A percentile compares a stretch with the other conserved stretches of the same genome.
Conservation (phyloP, 2,329 filamentous ascomycete genomes). For the Cytospora piceicola region DNA sequence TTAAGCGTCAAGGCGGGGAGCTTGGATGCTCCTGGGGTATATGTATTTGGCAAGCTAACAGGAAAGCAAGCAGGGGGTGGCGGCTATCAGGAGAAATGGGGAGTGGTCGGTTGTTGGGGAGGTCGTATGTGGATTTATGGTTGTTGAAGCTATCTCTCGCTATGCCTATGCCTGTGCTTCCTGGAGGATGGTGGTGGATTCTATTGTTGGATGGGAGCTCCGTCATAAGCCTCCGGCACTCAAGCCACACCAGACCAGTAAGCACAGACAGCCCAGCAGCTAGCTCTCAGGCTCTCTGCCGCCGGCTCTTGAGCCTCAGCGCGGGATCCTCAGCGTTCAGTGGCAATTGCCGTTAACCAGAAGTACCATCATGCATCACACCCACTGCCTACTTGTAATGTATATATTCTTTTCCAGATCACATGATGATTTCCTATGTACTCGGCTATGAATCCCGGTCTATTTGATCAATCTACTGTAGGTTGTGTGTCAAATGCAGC, state of each 20-base stretch:
- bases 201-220: conserved; percentile 24
- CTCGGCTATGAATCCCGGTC: not conserved
- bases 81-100: not conserved
- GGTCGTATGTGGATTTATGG: conserved; percentile 13
- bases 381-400: no score
- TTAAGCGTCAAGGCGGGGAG: conserved; percentile 8
- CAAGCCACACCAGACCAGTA: conserved; percentile 16
- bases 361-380: no score
- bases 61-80: not conserved
- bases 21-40: conserved; percentile 15
- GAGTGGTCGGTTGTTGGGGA: conserved; percentile 16
- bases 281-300: not conserved
- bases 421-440: no score
- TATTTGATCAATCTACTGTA: not conserved
- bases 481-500: not conserved
- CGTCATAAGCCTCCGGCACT: conserved; percentile 10
- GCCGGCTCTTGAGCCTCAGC: conserved; percentile 1
- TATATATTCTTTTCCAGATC: no score
- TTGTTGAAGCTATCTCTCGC: conserved; percentile 16
- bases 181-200: conserved; percentile 14
- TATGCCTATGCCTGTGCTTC: conserved; percentile 2
- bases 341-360: no score
- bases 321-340: not conserved
- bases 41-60: not conserved
- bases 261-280: not conserved